Base-by-base conservation (phyloP, 2,329 filamentous ascomycete species). In the Stagonosporopsis vannaccii region DNA sequence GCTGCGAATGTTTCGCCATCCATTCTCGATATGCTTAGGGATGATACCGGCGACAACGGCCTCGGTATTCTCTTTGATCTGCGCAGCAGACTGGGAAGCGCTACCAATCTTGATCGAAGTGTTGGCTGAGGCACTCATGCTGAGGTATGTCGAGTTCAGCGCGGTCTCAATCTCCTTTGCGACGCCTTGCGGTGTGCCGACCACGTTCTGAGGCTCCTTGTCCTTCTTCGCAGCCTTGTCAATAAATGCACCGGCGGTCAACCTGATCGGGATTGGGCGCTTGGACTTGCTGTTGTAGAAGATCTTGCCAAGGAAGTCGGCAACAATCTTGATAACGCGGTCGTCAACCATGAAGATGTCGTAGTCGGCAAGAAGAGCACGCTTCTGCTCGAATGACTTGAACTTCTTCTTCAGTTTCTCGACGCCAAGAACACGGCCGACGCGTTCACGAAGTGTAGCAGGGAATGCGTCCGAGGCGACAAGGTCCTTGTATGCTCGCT, bases 331-430 rank as follows among this genome's bases (percentile, higher is more conserved):
- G 60, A 87, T 80, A 51, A 99, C 90, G 44, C 95, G 85, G 72
- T 97, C 91, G 75, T 99, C 95, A 48, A 90, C 94, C 54, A 99
- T 84, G 80, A 99, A 98, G 53, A 98, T 81, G 74, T 98, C 95
- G 77, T 97, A 92, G 76, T 97, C 91, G 40, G 87, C 81, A 60
- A 89, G 85, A 32, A 99, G 85, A 76, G 95, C 91, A 62, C 95
- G 85, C 62, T 74, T 73, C 42, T 87, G 87, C 80, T 99, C 95
- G 78, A 91, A 99, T 59, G 90, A 86, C 81, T 90, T 88, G 84
- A 90, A 97, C 80, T 95, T 94, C 67, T 88, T 84, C 80, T 94
- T 94, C 67, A 99, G 82, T 78, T 98, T 96, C 68, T 84, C 84
- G 64, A 93, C 80, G 68, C 92, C 92, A 69, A 98, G 89, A 41